Conservation (phyloP, 2,329 filamentous ascomycete species). For the Pseudodiploospora longispora region DNA sequence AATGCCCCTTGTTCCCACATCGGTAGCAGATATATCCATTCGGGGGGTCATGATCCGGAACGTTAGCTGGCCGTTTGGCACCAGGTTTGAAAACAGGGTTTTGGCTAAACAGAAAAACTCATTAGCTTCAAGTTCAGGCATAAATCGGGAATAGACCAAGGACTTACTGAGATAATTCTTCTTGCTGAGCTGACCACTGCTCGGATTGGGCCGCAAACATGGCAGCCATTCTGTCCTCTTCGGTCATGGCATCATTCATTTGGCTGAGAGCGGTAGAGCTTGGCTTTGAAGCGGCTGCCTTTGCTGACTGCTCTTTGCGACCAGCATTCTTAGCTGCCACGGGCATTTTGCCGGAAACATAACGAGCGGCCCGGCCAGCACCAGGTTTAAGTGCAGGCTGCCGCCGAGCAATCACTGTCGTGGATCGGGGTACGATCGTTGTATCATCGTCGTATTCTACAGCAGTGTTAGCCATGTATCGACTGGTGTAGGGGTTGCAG, state of each 20-base stretch:
- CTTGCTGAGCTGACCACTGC: conserved; percentile 88
- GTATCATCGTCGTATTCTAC: conserved; percentile 96
- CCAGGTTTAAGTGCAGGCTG: conserved; percentile 78
- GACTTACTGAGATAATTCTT: conserved; percentile 77
- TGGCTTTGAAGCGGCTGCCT: conserved; percentile 48
- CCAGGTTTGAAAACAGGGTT: conserved; percentile 53
- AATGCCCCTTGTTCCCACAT: conserved; percentile 96
- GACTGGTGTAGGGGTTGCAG: neutral
- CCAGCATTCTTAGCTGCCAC: conserved; percentile 75
- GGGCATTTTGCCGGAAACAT: conserved; percentile 94
- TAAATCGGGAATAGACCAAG: neutral
- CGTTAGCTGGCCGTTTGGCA: conserved; percentile 60
- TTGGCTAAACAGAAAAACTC: conserved; percentile 35
- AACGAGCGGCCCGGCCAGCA: conserved; percentile 83
- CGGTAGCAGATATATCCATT: conserved; percentile 94
- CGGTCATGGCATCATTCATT: conserved; percentile 74
- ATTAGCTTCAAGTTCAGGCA: neutral
- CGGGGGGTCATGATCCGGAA: conserved; percentile 88
- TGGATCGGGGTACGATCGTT: conserved; percentile 91
- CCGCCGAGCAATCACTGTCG: conserved; percentile 82
- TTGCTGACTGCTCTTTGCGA: conserved; percentile 54
- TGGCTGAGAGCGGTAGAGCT: conserved; percentile 51
- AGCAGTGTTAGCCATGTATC: conserved; percentile 17
- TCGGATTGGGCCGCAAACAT: conserved; percentile 86
- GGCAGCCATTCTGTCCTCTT: conserved; percentile 88